Evolutionary conservation across 2,329 filamentous ascomycete species (phyloP).

Genomic region (Colletotrichum brevisporum): DNA sequence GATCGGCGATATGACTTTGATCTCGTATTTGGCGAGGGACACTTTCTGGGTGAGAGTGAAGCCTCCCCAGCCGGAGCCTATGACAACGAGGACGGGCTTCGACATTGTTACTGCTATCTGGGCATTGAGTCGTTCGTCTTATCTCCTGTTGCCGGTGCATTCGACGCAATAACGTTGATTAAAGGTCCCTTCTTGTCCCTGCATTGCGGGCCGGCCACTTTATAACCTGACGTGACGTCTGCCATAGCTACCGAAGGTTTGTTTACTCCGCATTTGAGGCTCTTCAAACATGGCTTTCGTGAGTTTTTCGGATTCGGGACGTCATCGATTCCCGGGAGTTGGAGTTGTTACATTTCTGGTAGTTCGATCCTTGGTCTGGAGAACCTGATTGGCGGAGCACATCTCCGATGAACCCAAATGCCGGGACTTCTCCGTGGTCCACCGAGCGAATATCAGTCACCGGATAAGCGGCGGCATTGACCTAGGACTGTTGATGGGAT

Average conservation of each 20-base stretch:
- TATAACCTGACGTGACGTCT: constrained; percentile 31
- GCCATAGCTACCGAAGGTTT: background rate
- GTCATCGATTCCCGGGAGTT: constrained; percentile 28
- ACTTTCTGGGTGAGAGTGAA: constrained; percentile 68
- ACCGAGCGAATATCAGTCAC: background rate
- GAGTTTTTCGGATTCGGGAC: constrained; percentile 21
- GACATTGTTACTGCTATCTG: background rate
- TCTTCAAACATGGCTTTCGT: background rate
- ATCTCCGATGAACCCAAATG: constrained; percentile 9
- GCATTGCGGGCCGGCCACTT: background rate
- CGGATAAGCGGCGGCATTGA: constrained; percentile 17
- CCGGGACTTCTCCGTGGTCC: constrained; percentile 36
- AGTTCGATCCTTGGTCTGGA: background rate
- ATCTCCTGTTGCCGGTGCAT: background rate
- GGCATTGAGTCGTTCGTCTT: background rate
- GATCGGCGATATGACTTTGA: constrained; percentile 95
- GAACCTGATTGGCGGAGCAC: constrained; percentile 11
- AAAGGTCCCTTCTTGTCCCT: background rate
- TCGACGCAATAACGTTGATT: background rate
- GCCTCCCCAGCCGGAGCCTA: constrained; percentile 90
- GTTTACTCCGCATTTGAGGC: too few species aligned
- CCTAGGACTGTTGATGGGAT: background rate
- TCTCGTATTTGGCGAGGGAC: constrained; percentile 98
- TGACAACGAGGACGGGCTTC: constrained; percentile 32
- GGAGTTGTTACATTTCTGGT: constrained; percentile 9